phyloP scores from a whole-genome alignment of 495 filamentous ascomycete genomes.

The Cetradonia linearis region DNA sequence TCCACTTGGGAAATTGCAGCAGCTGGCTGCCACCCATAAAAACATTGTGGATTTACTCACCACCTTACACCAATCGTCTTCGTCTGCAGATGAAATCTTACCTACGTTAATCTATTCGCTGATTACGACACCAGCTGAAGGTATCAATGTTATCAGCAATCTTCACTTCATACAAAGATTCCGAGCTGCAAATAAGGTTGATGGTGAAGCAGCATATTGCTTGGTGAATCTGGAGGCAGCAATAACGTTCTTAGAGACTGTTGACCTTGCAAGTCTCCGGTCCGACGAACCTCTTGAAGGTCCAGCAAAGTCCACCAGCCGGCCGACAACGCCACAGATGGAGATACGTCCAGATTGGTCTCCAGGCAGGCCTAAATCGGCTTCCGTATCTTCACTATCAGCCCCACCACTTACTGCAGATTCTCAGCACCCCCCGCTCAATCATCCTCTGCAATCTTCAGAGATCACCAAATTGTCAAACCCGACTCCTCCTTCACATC shows the following conservation, averaged over 20 bases:
- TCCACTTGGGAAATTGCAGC: constrained; percentile 83
- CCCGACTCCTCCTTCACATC: constrained; percentile 38
- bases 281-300: constrained; percentile 65
- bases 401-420: background rate
- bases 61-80: constrained; percentile 67
- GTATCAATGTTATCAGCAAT: constrained; percentile 85
- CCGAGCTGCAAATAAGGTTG: constrained; percentile 71
- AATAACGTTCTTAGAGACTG: constrained; percentile 92
- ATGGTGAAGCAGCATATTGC: constrained; percentile 92
- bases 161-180: constrained; percentile 90
- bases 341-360: constrained; percentile 37
- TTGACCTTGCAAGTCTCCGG: constrained; percentile 83
- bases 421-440: constrained; percentile 8
- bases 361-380: constrained; percentile 37
- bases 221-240: constrained; percentile 93
- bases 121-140: constrained; percentile 79
- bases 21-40: constrained; percentile 82
- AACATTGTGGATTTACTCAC: constrained; percentile 84
- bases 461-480: constrained; percentile 33
- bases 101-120: constrained; percentile 93
- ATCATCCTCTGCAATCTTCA: constrained; percentile 26
- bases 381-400: constrained; percentile 14
- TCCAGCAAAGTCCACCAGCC: constrained; percentile 45
- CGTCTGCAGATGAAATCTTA: constrained; percentile 92
- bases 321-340: constrained; percentile 43